Percentiles rank a stretch among this genome's conserved stretches.
These are phyloP conservation scores for Quercus robur DNA, from an alignment of 306 rosid genomes.

Conservation along the genomic window DNA sequence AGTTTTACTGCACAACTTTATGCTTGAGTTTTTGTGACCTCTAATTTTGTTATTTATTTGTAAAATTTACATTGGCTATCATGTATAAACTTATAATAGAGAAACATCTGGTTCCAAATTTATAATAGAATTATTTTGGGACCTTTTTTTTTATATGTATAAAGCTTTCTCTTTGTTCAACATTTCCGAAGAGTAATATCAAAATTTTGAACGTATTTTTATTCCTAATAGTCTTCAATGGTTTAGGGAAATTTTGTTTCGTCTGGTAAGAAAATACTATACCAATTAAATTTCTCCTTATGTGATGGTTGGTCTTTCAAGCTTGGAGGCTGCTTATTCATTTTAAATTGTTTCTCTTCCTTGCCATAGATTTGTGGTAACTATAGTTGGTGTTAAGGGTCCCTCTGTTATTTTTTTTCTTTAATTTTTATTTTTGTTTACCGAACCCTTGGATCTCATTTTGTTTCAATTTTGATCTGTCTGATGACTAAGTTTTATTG, in stretches of 20 bases:
- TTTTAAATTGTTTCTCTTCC: background rate
- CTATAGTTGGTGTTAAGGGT: too few species aligned
- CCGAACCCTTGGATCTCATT: too few species aligned
- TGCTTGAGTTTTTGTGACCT: background rate
- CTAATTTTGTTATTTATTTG: background rate
- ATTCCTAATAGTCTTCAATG: background rate
- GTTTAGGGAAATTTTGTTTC: background rate
- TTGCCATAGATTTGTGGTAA: too few species aligned
- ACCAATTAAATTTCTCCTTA: background rate
- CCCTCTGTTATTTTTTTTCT: too few species aligned
- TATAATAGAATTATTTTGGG: background rate
- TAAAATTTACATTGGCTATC: slow-evolving; percentile 6
- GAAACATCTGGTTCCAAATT: background rate
- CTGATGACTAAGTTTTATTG: too few species aligned
- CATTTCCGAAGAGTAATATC: background rate
- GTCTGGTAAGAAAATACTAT: background rate
- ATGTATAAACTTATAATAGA: background rate
- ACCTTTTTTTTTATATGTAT: background rate
- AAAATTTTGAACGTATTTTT: background rate
- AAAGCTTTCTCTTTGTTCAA: background rate
- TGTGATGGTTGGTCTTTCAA: background rate
- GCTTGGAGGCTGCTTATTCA: background rate
- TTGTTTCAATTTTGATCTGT: too few species aligned
- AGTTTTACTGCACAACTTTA: slow-evolving; percentile 15
- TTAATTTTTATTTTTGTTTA: too few species aligned